These are phyloP conservation scores for Populus hybrid DNA, from an alignment of 441 rosid genomes.

Conservation along the genomic window DNA sequence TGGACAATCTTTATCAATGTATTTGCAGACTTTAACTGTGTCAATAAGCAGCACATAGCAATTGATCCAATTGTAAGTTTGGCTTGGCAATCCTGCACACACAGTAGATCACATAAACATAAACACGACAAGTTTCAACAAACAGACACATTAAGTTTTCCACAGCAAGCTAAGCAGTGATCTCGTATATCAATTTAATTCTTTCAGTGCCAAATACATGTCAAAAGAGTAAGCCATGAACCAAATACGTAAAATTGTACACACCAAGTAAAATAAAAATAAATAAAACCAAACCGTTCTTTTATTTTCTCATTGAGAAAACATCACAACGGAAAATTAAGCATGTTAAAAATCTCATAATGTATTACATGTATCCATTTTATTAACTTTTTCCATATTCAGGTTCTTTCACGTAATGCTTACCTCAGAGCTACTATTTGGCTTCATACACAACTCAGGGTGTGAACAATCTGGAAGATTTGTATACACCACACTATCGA, in stretches of 20 bases:
- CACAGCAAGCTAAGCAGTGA: not conserved
- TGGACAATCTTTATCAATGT: conserved; percentile 36
- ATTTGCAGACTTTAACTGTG: conserved; percentile 31
- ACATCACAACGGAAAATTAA: not conserved
- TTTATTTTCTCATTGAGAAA: not conserved
- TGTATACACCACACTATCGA: conserved; percentile 9
- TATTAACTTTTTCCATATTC: conserved; percentile 8
- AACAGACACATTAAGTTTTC: not conserved
- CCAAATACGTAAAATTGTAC: not conserved
- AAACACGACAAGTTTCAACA: not conserved
- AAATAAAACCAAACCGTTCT: not conserved
- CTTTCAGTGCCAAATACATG: not conserved
- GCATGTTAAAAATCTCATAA: not conserved
- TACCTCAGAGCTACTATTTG: conserved; percentile 39
- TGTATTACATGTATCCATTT: conserved; percentile 1
- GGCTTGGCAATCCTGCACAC: conserved; percentile 51
- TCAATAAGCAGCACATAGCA: conserved; percentile 39
- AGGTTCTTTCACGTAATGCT: conserved; percentile 18
- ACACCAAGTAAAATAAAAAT: not conserved
- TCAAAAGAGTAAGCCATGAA: not conserved
- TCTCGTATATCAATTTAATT: not conserved
- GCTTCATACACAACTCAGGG: conserved; percentile 26
- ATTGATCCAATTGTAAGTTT: conserved; percentile 40
- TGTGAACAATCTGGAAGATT: conserved; percentile 22
- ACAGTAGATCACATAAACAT: conserved; percentile 22